phyloP scores from a whole-genome alignment of 768 basidiomycete species.

The Panaeolus papilionaceus region DNA sequence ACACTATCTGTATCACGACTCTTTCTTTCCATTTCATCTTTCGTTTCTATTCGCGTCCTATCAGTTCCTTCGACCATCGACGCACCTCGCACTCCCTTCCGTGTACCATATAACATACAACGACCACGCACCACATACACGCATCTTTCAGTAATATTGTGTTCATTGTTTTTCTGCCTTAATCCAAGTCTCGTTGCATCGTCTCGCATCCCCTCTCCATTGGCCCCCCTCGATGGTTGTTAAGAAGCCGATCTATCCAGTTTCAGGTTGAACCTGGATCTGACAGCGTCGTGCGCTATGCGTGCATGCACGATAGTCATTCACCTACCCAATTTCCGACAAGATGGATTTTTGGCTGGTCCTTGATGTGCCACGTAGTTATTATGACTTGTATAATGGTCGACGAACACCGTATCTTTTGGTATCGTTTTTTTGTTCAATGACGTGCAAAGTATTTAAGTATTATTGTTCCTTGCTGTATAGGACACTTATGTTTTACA shows the following conservation, averaged over 20 bases:
- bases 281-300: too few relatives aligned
- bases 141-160: conserved; percentile 8
- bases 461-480: conserved; percentile 8
- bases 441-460: background rate
- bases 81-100: background rate
- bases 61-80: background rate
- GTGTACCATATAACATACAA: conserved; percentile 8
- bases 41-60: background rate
- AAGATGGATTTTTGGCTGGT: conserved; percentile 4
- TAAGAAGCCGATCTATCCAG: background rate
- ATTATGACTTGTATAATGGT: background rate
- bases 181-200: conserved; percentile 8
- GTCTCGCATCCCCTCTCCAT: background rate
- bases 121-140: background rate
- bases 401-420: background rate
- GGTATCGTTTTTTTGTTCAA: background rate
- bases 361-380: background rate
- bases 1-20: background rate
- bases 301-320: background rate
- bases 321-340: background rate
- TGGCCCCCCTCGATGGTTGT: background rate
- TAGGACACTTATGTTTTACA: background rate
- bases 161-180: background rate
- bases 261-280: too few relatives aligned
- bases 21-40: background rate